Evolutionary conservation across 2,329 filamentous ascomycete species (phyloP).

Genomic region (Colletotrichum ledebouriae): DNA sequence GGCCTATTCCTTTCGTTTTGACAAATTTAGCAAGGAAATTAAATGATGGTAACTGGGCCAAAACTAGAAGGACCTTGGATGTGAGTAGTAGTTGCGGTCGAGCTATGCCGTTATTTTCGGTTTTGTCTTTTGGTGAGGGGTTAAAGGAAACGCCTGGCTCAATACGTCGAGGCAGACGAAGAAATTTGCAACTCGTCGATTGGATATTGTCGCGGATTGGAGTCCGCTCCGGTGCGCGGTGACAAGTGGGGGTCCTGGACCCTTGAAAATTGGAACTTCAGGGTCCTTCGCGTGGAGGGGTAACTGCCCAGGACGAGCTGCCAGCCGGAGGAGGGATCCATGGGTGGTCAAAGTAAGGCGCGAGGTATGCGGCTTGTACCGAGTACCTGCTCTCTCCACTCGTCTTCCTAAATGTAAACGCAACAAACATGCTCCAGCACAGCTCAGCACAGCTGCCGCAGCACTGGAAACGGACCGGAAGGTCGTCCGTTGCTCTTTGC

Average conservation of each 20-base stretch:
- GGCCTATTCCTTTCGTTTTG: conserved; percentile 19
- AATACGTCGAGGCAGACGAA: conserved; percentile 25
- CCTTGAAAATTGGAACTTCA: conserved; percentile 43
- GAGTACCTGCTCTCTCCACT: background rate
- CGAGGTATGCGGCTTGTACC: background rate
- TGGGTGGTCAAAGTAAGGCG: background rate
- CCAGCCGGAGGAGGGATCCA: too few relatives aligned
- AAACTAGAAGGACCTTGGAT: conserved; percentile 2
- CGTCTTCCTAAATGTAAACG: too few relatives aligned
- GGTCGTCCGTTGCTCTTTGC: too few relatives aligned
- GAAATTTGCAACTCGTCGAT: conserved; percentile 41
- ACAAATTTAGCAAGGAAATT: conserved; percentile 19
- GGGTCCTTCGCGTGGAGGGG: conserved; percentile 40
- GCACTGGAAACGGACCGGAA: too few relatives aligned
- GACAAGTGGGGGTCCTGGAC: conserved; percentile 40
- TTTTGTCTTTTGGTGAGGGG: conserved; percentile 6
- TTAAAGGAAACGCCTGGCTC: conserved; percentile 4
- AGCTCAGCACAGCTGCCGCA: too few relatives aligned
- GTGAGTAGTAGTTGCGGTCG: background rate
- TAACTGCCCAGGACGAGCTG: conserved; percentile 13
- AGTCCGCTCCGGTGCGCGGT: conserved; percentile 34
- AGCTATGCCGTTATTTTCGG: conserved; percentile 23
- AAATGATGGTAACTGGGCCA: conserved; percentile 6
- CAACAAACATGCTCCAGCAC: too few relatives aligned
- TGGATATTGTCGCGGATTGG: conserved; percentile 37